Evolutionary conservation across 805 yeast genomes (phyloP), one percentile per base, ranked within the genome.

Genomic region (Metschnikowia kunwiensis): DNA sequence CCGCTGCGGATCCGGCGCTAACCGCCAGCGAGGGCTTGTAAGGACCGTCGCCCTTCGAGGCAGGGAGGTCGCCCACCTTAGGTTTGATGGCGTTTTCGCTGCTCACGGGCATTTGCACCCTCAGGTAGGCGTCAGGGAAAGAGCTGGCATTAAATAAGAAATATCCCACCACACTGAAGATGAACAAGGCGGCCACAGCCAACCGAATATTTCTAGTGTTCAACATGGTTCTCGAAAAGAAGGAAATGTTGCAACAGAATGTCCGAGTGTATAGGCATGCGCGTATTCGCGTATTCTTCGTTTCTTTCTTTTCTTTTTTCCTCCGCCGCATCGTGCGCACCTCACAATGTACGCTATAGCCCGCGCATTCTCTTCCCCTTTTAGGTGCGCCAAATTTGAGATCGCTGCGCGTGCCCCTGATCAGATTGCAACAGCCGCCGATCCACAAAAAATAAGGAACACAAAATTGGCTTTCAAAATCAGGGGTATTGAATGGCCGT

Each of bases 121-220:
- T 57, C 39, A 58, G 66, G 11, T 65, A 39, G 4, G 66, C 53
- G 27, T 51, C 44, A 8, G 59, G 52, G 31, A 68, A 55, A 20
- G 65, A 53, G 33, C 57, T 49, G 29, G 72, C 68, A 1, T 79
- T 65, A 3, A 74, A 56, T 34, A 71, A 67, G 34, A 80, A 61
- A 47, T 78, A 67, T 24, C 72, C 59, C 15, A 78, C 63, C 35
- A 80, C 55, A 49, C 70, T 65, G 32, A 80, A 57, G 20, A 78
- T 57, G 16, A 74, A 74, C 27, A 77, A 47, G 2, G 79, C 73
- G 9, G 75, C 75, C 9, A 77, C 54, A 11, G 75, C 46, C 42
- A 75, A 68, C 42, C 84, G 77, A 48, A 72, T 61, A 56, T 75
- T 75, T 52, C 77, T 65, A 40, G 67, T 60, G 47, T 69, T 55